Evolutionary conservation across 352 stramenopile genomes (phyloP).

Genomic region (Hyphochytrium catenoides): DNA sequence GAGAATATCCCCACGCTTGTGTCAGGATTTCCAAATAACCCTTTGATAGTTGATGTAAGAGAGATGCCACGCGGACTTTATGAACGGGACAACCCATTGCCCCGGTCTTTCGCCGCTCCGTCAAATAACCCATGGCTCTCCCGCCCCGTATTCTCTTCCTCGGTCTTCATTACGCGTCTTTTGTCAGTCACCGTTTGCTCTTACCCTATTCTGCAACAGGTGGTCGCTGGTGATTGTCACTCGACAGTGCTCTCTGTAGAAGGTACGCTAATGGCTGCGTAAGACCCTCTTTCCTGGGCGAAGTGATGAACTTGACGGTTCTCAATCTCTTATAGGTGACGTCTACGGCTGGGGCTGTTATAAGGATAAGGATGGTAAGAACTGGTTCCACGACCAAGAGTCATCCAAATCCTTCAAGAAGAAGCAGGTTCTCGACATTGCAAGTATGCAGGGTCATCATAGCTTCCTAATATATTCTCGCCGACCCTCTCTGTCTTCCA

Average conservation of each 20-base stretch:
- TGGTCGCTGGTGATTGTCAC: conserved; percentile 81
- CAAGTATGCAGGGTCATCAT: no score
- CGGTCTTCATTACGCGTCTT: not conserved
- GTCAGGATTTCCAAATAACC: conserved; percentile 19
- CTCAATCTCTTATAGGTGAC: no score
- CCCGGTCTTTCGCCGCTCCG: conserved; percentile 7
- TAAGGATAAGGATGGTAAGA: conserved; percentile 87
- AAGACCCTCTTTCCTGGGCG: no score
- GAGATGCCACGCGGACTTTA: no score
- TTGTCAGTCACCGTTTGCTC: conserved; percentile 7
- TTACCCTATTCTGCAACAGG: conserved; percentile 15
- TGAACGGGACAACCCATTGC: conserved; percentile 1
- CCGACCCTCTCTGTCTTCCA: no score
- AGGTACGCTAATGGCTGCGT: no score
- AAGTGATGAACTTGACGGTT: no score
- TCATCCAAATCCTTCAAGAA: conserved; percentile 45
- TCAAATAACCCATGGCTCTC: conserved; percentile 7
- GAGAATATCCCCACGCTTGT: conserved; percentile 42
- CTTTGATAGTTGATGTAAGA: no score
- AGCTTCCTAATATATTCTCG: no score
- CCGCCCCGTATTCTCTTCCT: conserved; percentile 1
- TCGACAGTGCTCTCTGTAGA: conserved; percentile 57
- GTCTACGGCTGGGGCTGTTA: conserved; percentile 86
- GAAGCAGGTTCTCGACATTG: conserved; percentile 19
- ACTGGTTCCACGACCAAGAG: conserved; percentile 53